Percentiles rank a stretch among this genome's conserved stretches.
Conservation (phyloP, 164 flowering plant genomes). For the Tinospora cordifolia region DNA sequence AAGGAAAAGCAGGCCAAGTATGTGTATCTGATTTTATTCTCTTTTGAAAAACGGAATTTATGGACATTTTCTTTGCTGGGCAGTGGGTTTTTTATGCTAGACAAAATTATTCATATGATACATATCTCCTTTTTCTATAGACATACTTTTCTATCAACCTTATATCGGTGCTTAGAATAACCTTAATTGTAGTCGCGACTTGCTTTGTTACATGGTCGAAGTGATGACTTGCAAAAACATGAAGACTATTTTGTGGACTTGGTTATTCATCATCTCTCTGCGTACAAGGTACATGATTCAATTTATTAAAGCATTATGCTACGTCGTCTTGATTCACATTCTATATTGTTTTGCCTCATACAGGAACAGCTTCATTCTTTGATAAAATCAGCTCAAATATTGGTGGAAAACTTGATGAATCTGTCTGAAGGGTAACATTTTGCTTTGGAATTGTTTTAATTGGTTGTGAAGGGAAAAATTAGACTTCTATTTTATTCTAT, state of each 20-base stretch:
- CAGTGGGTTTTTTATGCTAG: not conserved
- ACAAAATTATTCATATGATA: not conserved
- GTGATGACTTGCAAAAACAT: constrained; percentile 70
- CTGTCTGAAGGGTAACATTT: constrained; percentile 50
- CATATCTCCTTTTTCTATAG: not conserved
- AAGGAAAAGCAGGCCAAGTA: constrained; percentile 71
- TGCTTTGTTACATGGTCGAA: constrained; percentile 26
- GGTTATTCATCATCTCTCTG: constrained; percentile 52
- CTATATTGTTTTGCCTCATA: constrained; percentile 7
- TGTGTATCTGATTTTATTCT: constrained; percentile 13
- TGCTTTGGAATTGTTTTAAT: constrained; percentile 3
- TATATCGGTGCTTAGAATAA: not conserved
- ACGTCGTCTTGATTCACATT: not conserved
- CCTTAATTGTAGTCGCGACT: constrained; percentile 7
- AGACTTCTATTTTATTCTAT: not conserved
- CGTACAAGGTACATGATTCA: constrained; percentile 37
- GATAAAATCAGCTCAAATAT: constrained; percentile 41
- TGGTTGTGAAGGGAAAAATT: not conserved
- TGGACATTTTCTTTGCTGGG: not conserved
- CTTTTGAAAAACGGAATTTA: not conserved
- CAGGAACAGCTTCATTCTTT: constrained; percentile 65
- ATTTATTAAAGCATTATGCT: not conserved
- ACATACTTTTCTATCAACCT: not conserved
- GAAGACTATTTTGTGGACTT: constrained; percentile 61
- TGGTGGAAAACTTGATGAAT: constrained; percentile 56